Conservation (phyloP, 2,329 filamentous ascomycete species). For the Talaromyces sp. region DNA sequence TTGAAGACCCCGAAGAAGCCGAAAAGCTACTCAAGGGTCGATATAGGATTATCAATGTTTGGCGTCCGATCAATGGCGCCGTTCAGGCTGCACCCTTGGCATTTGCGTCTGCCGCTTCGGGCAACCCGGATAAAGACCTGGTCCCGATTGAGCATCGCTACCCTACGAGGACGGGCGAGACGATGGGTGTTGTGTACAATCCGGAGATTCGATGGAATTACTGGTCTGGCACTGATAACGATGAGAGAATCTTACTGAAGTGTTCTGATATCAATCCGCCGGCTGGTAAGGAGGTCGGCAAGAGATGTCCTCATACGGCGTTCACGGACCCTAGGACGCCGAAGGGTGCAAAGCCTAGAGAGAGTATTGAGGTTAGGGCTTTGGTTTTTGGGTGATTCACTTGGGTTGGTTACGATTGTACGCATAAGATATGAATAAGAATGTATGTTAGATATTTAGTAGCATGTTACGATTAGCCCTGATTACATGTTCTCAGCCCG, state of each 20-base stretch:
- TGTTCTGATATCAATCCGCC: conserved; percentile 66
- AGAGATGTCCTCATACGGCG: conserved; percentile 66
- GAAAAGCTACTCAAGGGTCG: conserved; percentile 63
- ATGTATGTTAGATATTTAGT: not conserved
- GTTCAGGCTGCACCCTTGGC: conserved; percentile 57
- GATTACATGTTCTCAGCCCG: too few relatives aligned
- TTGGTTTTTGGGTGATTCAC: conserved; percentile 67
- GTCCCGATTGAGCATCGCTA: conserved; percentile 73
- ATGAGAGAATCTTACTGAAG: conserved; percentile 72
- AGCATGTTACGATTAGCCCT: not conserved
- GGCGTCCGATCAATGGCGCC: conserved; percentile 64
- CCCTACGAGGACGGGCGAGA: conserved; percentile 67
- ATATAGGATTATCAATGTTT: conserved; percentile 84
- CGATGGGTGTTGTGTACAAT: conserved; percentile 64
- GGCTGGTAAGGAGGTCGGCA: conserved; percentile 31
- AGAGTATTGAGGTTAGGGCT: conserved; percentile 86
- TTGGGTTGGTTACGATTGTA: too few relatives aligned
- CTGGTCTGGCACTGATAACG: conserved; percentile 70
- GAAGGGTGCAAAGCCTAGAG: conserved; percentile 65
- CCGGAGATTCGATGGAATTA: conserved; percentile 71
- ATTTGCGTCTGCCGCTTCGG: conserved; percentile 55
- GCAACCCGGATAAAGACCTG: conserved; percentile 58
- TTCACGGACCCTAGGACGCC: conserved; percentile 74
- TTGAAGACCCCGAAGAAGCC: conserved; percentile 61
- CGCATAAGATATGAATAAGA: not conserved